Evolutionary conservation across 768 basidiomycete genomes (phyloP), one percentile per base, ranked within the genome.

Genomic region (Kwoniella dendrophila): DNA sequence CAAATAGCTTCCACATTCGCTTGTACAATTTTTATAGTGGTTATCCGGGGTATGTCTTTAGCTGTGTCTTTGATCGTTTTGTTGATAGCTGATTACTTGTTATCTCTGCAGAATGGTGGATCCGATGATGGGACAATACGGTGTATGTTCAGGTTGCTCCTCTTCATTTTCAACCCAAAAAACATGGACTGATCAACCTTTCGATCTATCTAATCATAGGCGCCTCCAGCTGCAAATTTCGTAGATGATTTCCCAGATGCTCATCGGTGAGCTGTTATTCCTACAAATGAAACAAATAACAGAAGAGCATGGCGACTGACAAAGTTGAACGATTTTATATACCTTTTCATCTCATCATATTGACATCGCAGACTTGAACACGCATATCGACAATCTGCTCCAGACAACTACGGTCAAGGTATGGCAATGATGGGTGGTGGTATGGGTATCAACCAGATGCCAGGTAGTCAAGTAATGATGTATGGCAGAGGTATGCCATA

Each of bases 221-320:
- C 70, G 72, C 72, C 70, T 43, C 65, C 72, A 36, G 70, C 72
- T 48, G 68, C 70, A 50, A 60, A 61, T 34, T 60, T 67, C 40
- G 68, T 67, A 36, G 72, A 74, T 58, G 72, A 74, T 50, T 66
- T 64, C 56, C 64, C 70, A 40, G 72, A 74, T 62, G 70, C 72
- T 68, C 72, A 74, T 53, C 67, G 72, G 70, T 71, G 54, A 62
- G 65, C 18, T 36, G 10, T 44, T 18, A 33, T 22, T 56, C 30
- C 32, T 18, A 20, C 18, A 32, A 20, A 10, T 14, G 18, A 32
- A 33, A 43, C 20, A 44, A 44, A 27, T 7, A 7, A 27, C 33
- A 45, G 55, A 41, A 56, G 38, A 34, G 38, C n/a, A 47, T 30
- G 30, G 29, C 20, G 29, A n/a, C 43, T 56, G 43, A 56, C 55